Base-by-base conservation (phyloP, 345 rosid genomes). In the Pistacia vera region DNA sequence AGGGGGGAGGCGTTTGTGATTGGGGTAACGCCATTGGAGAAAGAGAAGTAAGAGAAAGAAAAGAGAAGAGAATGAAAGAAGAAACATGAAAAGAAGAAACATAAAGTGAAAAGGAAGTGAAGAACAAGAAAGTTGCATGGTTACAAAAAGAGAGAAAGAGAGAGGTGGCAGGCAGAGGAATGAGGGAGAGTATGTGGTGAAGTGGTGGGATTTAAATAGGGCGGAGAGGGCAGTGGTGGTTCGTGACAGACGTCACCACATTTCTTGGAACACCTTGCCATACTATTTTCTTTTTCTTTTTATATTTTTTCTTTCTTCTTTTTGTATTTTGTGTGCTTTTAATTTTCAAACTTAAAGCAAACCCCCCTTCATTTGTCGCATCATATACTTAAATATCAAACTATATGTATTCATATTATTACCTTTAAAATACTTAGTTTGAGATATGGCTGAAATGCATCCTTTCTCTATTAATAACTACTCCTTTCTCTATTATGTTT, bases 1-100 rank as follows among this genome's bases (percentile, higher is more conserved):
- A 13, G 98, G 98, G 0, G 98, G 98, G 25, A 93, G 81, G 58
- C 78, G 87, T 41, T 66, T 74, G 78, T 80, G 73, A 64, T 63
- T 83, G 68, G 73, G 80, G 61, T 75, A 81, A 54, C 66, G 75
- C 89, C 93, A 82, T 75, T 80, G 88, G 76, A 81, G 77, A 20
- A 82, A 16, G 66, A 79, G 66, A 33, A 76, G 73, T 18, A 73
- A 5, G 8, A 81, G 72, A 25, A 80, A 14, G 48, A 81, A 36
- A 54, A 67, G 44, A 30, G 46, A 72, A 59, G 71, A 61, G 30
- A 48, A 76, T 18, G 72, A 57, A 0, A 77, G 73, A 60, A 58
- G 1, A 7, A 48, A 54, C 28, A 79, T 58, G 66, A 70, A 66
- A 30, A 81, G 36, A n/a, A 72, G 72, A 4, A 48, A 76, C 22